These are phyloP conservation scores for Candida adriatica DNA, from an alignment of 805 yeast genomes.

Conservation along the genomic window DNA sequence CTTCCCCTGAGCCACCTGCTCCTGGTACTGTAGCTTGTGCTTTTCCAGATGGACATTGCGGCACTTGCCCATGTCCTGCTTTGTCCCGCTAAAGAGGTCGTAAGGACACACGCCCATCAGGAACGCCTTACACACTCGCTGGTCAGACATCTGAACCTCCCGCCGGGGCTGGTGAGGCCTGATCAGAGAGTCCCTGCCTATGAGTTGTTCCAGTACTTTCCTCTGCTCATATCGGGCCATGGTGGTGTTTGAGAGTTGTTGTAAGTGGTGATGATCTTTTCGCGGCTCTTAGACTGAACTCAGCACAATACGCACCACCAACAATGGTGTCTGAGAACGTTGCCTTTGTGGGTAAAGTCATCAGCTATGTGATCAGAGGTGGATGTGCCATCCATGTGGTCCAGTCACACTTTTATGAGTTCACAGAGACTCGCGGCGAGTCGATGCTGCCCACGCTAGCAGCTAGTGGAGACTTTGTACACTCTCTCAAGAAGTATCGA, in stretches of 20 bases:
- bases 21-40: slow-evolving; percentile 63
- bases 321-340: slow-evolving; percentile 13
- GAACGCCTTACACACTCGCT: slow-evolving; percentile 70
- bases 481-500: slow-evolving; percentile 57
- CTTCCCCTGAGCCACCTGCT: slow-evolving; percentile 33
- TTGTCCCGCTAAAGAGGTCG: slow-evolving; percentile 76
- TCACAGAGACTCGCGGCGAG: slow-evolving; percentile 82
- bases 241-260: background rate
- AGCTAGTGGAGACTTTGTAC: slow-evolving; percentile 69
- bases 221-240: slow-evolving; percentile 66
- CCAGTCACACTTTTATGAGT: slow-evolving; percentile 62
- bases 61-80: slow-evolving; percentile 77
- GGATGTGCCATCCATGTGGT: slow-evolving; percentile 63
- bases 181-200: slow-evolving; percentile 51
- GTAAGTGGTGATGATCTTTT: too few species aligned
- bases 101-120: slow-evolving; percentile 84
- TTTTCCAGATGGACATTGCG: slow-evolving; percentile 70
- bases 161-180: slow-evolving; percentile 33
- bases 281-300: too few species aligned
- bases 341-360: slow-evolving; percentile 18
- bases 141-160: slow-evolving; percentile 40
- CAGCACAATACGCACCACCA: too few species aligned
- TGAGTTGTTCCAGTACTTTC: slow-evolving; percentile 66
- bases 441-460: slow-evolving; percentile 92
- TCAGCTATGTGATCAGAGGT: slow-evolving; percentile 33